Conservation (phyloP, 306 rosid genomes). For the Acacia acuminata region DNA sequence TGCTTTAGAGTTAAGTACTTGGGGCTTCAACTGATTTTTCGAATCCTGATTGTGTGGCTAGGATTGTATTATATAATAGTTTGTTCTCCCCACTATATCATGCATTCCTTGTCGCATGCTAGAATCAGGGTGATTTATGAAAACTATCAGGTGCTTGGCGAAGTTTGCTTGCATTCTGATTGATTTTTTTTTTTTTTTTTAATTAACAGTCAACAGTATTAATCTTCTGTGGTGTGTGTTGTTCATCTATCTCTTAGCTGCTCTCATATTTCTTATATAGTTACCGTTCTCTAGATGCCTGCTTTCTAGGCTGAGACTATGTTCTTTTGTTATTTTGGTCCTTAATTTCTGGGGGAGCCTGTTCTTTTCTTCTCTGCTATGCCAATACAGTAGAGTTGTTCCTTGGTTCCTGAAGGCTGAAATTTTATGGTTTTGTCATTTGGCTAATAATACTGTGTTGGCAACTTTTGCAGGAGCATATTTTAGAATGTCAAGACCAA, state of each 20-base stretch:
- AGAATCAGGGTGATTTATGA: constrained; percentile 12
- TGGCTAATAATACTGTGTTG: constrained; percentile 26
- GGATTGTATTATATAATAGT: not conserved
- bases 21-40: not conserved
- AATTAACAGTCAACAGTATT: not conserved
- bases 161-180: constrained; percentile 1
- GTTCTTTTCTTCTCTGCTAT: too few relatives aligned
- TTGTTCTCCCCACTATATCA: not conserved
- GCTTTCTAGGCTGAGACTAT: too few relatives aligned
- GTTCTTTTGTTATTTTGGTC: too few relatives aligned
- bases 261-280: constrained; percentile 1
- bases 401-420: constrained; percentile 23
- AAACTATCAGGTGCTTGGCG: not conserved
- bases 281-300: constrained; percentile 1
- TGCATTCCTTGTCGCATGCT: constrained; percentile 3
- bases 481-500: constrained; percentile 73
- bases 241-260: constrained; percentile 20
- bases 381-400: not conserved
- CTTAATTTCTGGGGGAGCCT: too few relatives aligned
- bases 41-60: not conserved
- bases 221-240: constrained; percentile 16
- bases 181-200: constrained; percentile 16
- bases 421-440: constrained; percentile 20
- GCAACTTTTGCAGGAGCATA: constrained; percentile 65
- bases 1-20: not conserved